Base-by-base conservation (phyloP, 2,329 filamentous ascomycete species). In the Sclerotinia trifoliorum region DNA sequence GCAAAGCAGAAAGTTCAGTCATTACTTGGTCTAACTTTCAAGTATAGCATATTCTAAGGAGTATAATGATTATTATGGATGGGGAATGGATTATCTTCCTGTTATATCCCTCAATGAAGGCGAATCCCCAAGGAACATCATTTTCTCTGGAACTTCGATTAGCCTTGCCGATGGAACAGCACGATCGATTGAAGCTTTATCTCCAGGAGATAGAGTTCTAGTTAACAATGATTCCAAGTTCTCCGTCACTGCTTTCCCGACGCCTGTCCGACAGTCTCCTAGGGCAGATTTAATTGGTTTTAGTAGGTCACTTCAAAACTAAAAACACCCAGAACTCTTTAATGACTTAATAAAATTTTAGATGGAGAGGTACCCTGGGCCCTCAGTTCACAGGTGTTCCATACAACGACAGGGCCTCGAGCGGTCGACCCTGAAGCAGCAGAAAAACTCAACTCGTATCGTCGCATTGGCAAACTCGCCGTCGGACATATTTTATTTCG, bases 381-480 rank as follows among this genome's bases (percentile, higher is more conserved):
- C 17, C 26, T 56, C 4, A 39, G 54, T 17, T 56, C 54, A 39
- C 54, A 56, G 7, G 54, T 56, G 10, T 56, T 56, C 35, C 29
- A 35, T 35, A 56, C 54, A 39, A 56, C 29, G 29, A 56, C 54
- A 21, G 54, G 54, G 17, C 54, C 35, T 19, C 54, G 54, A 29
- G 54, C 54, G n/a, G 17, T 35, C 39, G 54, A 56, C 11, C 54
- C 54, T n/a, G 29, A 56, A 56, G 29, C 29, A 35, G 54, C 54
- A 56, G 29, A 39, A 29, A 15, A 6, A 10, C 19, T 56, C 29
- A 56, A 56, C 17, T 21, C 54, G n/a, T 56, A 56, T 56, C 29
- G 24, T 21, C 54, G 32, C 54, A 56, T 56, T 56, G 54, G 54
- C 54, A 56, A 56, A 11, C 54, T 56, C 29, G 54, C 54, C 35